Evolutionary conservation across 208 protist genomes (phyloP).

Genomic region (Leishmania major): DNA sequence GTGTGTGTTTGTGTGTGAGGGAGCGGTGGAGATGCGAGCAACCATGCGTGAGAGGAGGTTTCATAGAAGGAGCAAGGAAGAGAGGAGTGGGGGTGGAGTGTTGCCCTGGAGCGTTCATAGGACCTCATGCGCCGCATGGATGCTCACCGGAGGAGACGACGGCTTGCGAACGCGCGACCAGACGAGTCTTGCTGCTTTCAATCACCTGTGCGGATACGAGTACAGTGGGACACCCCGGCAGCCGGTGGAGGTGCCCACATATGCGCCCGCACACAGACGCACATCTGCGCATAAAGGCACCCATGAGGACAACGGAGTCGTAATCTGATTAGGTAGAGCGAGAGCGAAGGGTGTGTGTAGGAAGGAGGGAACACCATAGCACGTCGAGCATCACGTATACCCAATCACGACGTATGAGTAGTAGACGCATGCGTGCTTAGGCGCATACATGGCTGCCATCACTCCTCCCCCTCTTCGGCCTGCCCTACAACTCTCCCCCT

Average conservation of each 20-base stretch:
- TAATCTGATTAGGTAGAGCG: not conserved
- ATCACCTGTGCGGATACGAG: not conserved
- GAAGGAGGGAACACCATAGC: not conserved
- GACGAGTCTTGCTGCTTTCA: not conserved
- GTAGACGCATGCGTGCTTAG: not conserved
- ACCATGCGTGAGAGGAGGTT: not conserved
- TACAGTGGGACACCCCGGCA: not conserved
- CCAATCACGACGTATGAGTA: not conserved
- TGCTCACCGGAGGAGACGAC: not conserved
- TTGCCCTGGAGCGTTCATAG: not conserved
- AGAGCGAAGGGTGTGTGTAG: not conserved
- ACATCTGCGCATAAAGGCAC: not conserved
- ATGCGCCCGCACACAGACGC: no score
- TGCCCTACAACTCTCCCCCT: not conserved
- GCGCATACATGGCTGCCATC: not conserved
- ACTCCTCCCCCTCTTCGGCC: not conserved
- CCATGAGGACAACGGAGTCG: not conserved
- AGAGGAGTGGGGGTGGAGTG: not conserved
- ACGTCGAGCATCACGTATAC: not conserved
- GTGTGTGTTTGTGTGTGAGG: not conserved
- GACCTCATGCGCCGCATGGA: not conserved
- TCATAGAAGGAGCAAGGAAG: not conserved
- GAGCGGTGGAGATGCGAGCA: not conserved
- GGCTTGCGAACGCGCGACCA: not conserved
- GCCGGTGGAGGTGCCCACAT: not conserved